Base-by-base conservation (phyloP, 768 basidiomycete species). In the Mycena polygramma region DNA sequence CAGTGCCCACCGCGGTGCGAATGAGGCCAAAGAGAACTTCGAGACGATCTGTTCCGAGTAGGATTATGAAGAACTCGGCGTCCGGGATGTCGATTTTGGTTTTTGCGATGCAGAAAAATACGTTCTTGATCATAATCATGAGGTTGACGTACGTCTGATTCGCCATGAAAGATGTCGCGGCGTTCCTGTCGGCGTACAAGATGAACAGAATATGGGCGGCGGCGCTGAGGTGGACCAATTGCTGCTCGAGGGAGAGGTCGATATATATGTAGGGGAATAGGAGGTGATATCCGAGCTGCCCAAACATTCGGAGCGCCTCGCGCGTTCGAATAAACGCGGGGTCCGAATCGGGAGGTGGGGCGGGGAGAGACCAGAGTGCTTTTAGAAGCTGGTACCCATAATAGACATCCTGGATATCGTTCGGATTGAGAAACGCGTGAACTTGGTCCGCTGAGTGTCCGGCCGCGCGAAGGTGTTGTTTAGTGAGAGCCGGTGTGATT, bases 121-220 rank as follows among this genome's bases (percentile, higher is more conserved):
- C 75, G 63, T 83, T 84, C 73, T 83, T 84, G 64, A 84, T 76
- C 80, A 82, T 82, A 7, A 80, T 67, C 75, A 78, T 76, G 49
- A 83, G 70, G 65, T 85, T 80, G 2, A 69, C 22, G 62, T 76
- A 84, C 0, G 79, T 75, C 7, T 73, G 72, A 1, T 65, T 73
- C 0, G 78, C 77, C 30, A 83, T 74, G 52, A 81, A 80, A 7
- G 66, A 70, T 2, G 59, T 60, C 7, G 57, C 67, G 13, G 35
- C n/a, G 35, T 69, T 39, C 7, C 19, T 30, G 11, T n/a, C n/a
- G n/a, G 61, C 51, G 65, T 71, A 77, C 13, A 80, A 58, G 2
- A 57, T 49, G 4, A 81, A 46, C 0, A 71, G 60, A 9, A 83
- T 70, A 60, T 82, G 81, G 0, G 78, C 74, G 4, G 81, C 82